phyloP scores from a whole-genome alignment of 1,139 yeast species.

The Taphrina deformans region DNA sequence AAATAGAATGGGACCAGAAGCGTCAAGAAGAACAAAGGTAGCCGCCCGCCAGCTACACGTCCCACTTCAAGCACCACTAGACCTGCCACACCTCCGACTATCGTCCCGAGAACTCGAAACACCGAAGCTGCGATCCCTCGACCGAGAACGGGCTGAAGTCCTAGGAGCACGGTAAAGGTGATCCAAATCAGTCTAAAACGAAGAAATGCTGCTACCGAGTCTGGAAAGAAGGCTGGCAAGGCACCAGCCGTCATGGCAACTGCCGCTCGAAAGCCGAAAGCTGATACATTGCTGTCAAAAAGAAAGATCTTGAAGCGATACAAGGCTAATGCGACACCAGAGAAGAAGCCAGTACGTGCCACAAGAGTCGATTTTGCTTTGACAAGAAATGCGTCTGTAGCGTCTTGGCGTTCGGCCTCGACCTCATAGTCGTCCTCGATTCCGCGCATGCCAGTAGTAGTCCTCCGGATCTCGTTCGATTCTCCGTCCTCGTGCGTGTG shows the following conservation, averaged over 20 bases:
- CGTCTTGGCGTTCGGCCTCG: neutral
- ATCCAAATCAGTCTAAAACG: slow-evolving; percentile 28
- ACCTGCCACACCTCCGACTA: slow-evolving; percentile 28
- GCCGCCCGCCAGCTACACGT: slow-evolving; percentile 20
- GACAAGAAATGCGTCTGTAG: slow-evolving; percentile 9
- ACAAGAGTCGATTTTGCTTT: slow-evolving; percentile 2
- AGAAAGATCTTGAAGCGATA: slow-evolving; percentile 11
- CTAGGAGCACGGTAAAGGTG: slow-evolving; percentile 25
- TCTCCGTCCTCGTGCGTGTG: neutral
- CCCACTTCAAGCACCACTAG: slow-evolving; percentile 28
- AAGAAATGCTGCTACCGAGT: slow-evolving; percentile 7
- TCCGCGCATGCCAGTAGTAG: slow-evolving; percentile 2
- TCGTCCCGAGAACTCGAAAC: slow-evolving; percentile 22
- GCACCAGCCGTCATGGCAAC: slow-evolving; percentile 25
- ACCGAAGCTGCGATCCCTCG: slow-evolving; percentile 16
- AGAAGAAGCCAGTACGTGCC: slow-evolving; percentile 3
- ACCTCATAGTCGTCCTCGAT: neutral
- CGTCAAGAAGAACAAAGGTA: slow-evolving; percentile 19
- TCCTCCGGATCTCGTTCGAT: neutral
- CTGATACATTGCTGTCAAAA: slow-evolving; percentile 13
- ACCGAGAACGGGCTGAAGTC: slow-evolving; percentile 28
- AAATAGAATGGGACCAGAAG: slow-evolving; percentile 4
- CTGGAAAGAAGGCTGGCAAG: slow-evolving; percentile 29
- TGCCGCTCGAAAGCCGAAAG: slow-evolving; percentile 29
- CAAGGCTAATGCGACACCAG: neutral